A percentile compares a stretch with the other conserved stretches of the same genome.
These are phyloP conservation scores for Cordyceps sp. DNA, from an alignment of 2,329 filamentous ascomycete genomes.

Conservation along the genomic window DNA sequence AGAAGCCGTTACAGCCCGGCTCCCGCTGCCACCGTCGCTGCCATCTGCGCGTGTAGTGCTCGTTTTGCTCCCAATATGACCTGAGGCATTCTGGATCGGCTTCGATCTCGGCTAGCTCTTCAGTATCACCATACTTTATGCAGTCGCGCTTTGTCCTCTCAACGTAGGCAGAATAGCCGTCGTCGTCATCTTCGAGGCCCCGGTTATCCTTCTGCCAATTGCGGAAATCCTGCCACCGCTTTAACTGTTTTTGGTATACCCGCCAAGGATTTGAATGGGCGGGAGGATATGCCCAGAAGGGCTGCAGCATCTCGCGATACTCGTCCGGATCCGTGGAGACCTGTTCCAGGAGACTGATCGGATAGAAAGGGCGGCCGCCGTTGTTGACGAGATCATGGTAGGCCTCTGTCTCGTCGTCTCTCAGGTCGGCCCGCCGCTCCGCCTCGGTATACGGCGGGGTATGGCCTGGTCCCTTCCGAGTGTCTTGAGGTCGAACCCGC, in stretches of 20 bases:
- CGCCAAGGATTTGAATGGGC: too few species aligned
- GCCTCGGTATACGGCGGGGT: not conserved
- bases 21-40: conserved; percentile 4
- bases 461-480: not conserved
- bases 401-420: conserved; percentile 6
- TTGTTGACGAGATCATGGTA: conserved; percentile 13
- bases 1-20: conserved; percentile 6
- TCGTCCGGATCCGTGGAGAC: not conserved
- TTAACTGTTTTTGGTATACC: not conserved
- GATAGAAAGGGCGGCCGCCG: conserved; percentile 14
- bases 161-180: not conserved
- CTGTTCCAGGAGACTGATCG: conserved; percentile 9
- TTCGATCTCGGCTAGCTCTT: conserved; percentile 3
- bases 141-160: too few species aligned
- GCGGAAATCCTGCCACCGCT: not conserved
- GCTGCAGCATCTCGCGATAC: not conserved
- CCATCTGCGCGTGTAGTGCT: conserved; percentile 2
- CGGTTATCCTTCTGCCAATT: not conserved
- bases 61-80: conserved; percentile 2
- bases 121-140: too few species aligned
- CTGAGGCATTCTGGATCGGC: conserved; percentile 3
- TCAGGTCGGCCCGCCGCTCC: not conserved
- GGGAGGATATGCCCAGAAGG: not conserved
- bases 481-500: not conserved
- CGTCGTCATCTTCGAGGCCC: not conserved